Evolutionary conservation across 345 rosid species (phyloP), one percentile per base, ranked within the genome.

Genomic region (Luvunga scandens): DNA sequence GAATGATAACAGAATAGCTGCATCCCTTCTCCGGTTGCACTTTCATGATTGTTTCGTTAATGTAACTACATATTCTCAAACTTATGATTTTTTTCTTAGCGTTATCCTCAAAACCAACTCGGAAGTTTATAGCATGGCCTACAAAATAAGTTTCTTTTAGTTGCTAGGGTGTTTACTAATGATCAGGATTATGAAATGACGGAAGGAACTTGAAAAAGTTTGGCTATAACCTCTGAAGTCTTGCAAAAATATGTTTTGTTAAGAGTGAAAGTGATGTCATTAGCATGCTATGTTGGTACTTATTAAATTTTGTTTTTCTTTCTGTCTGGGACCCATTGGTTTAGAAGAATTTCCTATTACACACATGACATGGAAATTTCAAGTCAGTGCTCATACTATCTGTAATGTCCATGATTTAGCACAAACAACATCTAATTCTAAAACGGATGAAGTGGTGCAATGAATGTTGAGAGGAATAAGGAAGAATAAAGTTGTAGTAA

Each of bases 31-130:
- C 19, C 91, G 97, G 4, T 75, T 94, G 77, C 97, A 93, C 81
- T 93, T 93, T 36, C 98, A 93, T 64, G 97, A 94, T 60, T 94
- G 98, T 72, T 88, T 94, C 34, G 94, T 94, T 34, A 90, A 93
- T 78, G 98, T 92, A 89, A 84, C 69, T 45, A 45, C 3, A 45
- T 39, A 19, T 24, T 6, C 45, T 36, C 67, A 42, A 39, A 21
- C 53, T 48, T 21, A 12, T 50, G 30, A 33, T 64, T 56, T 79
- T 79, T 45, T 69, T 45, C 19, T 62, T 50, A 73, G 21, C 21
- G 21, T 28, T 67, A 16, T 30, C 21, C 28, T 61, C 61, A 67
- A 30, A 72, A 68, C n/a, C 60, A 38, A 63, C 27, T 56, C 21
- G 30, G 45, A 67, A 70, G 31, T 39, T 28, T 75, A 3, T 60